phyloP scores from a whole-genome alignment of 2,329 filamentous ascomycete genomes.

The Neopestalotiopsis clavispora region DNA sequence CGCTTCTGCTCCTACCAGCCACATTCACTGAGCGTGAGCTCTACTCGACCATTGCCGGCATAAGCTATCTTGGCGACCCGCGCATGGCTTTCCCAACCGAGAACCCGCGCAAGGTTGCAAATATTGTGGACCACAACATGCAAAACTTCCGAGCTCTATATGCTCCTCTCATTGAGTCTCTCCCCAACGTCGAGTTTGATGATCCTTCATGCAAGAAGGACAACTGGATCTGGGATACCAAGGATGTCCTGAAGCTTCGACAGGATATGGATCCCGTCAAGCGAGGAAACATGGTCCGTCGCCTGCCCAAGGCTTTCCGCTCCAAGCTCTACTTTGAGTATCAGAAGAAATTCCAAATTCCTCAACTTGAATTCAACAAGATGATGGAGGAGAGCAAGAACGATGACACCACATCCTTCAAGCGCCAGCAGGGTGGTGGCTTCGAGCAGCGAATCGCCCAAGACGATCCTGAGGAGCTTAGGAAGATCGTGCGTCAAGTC shows the following conservation, averaged over 20 bases:
- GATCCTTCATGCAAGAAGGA: constrained; percentile 63
- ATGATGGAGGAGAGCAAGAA: constrained; percentile 82
- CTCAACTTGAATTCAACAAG: constrained; percentile 78
- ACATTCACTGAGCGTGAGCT: constrained; percentile 86
- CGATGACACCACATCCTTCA: constrained; percentile 70
- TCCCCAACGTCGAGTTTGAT: constrained; percentile 85
- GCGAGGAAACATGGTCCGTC: constrained; percentile 94
- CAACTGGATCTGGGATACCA: constrained; percentile 68
- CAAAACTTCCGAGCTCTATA: constrained; percentile 91
- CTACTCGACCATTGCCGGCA: constrained; percentile 87
- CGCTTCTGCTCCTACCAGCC: constrained; percentile 82
- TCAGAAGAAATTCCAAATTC: constrained; percentile 87
- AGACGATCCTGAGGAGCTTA: constrained; percentile 70
- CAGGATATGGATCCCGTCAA: constrained; percentile 94
- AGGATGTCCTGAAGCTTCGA: constrained; percentile 69
- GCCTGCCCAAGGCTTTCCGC: constrained; percentile 85
- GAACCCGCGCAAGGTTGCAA: constrained; percentile 88
- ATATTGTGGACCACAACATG: constrained; percentile 92
- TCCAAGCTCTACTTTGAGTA: constrained; percentile 94
- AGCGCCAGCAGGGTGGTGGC: constrained; percentile 75
- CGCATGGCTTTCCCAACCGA: constrained; percentile 91
- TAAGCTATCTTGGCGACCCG: constrained; percentile 96
- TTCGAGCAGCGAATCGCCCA: constrained; percentile 87
- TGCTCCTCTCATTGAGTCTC: constrained; percentile 82
- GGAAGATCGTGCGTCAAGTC: constrained; percentile 71